Evolutionary conservation across 306 rosid species (phyloP), one percentile per base, ranked within the genome.

Genomic region (Malus sieversii): DNA sequence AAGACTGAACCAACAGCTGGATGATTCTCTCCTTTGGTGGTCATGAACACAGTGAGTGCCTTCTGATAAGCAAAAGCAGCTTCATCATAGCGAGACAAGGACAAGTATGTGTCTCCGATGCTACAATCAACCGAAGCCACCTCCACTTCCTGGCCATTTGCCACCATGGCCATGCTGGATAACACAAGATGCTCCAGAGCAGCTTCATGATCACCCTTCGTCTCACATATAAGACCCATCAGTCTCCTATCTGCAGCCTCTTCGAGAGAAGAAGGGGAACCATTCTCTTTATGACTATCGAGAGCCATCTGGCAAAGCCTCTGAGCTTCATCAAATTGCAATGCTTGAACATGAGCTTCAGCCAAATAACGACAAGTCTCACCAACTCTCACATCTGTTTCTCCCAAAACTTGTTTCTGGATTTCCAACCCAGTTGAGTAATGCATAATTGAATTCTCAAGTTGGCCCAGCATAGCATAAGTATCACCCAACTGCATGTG

Each of bases 401-500:
- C 98, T 71, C 99, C 98, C 81, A 96, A 80, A 67, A 88, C 88
- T 64, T 80, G 84, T 80, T 29, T 89, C 79, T 96, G 99, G 27
- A 96, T 76, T 79, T 96, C 93, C 79, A 96, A 78, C 51, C 99
- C 99, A 5, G 86, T 75, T n/a, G 81, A 81, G 84, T 96, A 96
- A 71, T 89, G 88, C 73, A 53, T 81, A 14, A 90, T 85, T 69
- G 99, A 92, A 35, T 89, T 96, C 83, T 92, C 97, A 58, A 96
- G 91, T 84, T 88, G 89, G 53, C 98, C 99, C 72, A 88, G 45
- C 94, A 90, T 88, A 29, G 99, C 97, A 77, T 87, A 89, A 13
- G 93, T 88, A 79, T 96, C 99, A 62, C 99, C 99, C 44, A 96
- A 78, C 81, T 96, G 99, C 99, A 96, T 96, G 84, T 89, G 84